phyloP scores from a whole-genome alignment of 2,329 filamentous ascomycete species.

The Aurifilum marmelostoma region DNA sequence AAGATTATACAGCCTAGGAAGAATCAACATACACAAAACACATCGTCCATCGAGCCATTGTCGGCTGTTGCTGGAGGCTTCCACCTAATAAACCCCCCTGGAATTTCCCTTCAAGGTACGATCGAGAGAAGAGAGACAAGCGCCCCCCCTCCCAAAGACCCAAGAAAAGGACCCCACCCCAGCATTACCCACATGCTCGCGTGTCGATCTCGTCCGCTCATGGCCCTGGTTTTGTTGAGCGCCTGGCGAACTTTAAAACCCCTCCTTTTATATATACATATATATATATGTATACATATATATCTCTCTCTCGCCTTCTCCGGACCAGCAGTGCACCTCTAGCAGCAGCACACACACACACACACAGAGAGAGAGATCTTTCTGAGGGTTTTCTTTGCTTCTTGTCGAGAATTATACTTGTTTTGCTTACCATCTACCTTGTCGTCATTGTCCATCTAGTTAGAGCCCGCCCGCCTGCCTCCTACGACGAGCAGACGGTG shows the following conservation, averaged over 20 bases:
- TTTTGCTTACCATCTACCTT: not conserved
- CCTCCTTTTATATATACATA: not conserved
- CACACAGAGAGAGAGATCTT: not conserved
- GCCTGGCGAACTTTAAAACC: slow-evolving; percentile 8
- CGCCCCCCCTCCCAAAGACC: no score
- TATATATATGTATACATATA: no score
- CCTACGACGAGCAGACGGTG: not conserved
- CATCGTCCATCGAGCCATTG: no score
- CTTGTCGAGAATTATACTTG: not conserved
- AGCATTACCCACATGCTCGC: slow-evolving; percentile 17
- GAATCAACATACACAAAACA: no score
- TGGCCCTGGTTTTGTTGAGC: slow-evolving; percentile 22
- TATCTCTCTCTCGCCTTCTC: not conserved
- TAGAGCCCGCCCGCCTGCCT: not conserved
- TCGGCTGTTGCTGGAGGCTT: no score
- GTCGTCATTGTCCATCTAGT: not conserved
- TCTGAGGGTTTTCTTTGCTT: not conserved
- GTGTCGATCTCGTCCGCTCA: slow-evolving; percentile 22
- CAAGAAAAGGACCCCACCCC: slow-evolving; percentile 1
- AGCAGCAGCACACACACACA: not conserved
- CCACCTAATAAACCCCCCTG: not conserved
- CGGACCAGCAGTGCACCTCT: not conserved
- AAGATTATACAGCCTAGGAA: no score
- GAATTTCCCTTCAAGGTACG: slow-evolving; percentile 17
- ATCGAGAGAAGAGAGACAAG: slow-evolving; percentile 25